Conservation (phyloP, 371 early-diverging fungal genomes). For the Actinomucor elegans region DNA sequence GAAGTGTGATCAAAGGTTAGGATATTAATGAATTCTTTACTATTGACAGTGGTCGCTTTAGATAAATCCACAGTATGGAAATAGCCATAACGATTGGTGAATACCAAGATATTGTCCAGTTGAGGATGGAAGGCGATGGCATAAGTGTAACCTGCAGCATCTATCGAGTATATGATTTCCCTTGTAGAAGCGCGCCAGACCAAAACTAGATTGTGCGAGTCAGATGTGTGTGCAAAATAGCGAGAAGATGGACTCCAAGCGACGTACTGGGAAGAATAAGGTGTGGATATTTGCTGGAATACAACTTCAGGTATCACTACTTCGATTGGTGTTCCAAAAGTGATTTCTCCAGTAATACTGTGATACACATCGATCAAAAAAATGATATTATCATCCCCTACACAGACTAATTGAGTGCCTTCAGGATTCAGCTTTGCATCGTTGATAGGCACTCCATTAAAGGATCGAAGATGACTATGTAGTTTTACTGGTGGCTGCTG, state of each 20-base stretch:
- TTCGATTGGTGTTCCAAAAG: background rate
- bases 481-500: constrained; percentile 2
- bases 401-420: constrained; percentile 47
- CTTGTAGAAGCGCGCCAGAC: constrained; percentile 51
- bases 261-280: constrained; percentile 50
- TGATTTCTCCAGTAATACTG: constrained; percentile 7
- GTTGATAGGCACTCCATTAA: constrained; percentile 47
- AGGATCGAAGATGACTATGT: constrained; percentile 37
- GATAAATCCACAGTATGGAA: constrained; percentile 55
- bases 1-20: constrained; percentile 8
- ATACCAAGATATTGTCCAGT: constrained; percentile 50
- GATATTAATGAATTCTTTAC: background rate
- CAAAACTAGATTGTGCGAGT: constrained; percentile 43
- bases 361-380: constrained; percentile 10
- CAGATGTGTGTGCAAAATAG: constrained; percentile 61
- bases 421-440: constrained; percentile 55
- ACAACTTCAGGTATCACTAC: constrained; percentile 8
- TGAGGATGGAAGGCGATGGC: constrained; percentile 55
- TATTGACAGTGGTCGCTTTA: constrained; percentile 4
- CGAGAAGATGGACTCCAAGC: constrained; percentile 54
- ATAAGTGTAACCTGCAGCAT: constrained; percentile 50
- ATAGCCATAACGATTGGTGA: constrained; percentile 59
- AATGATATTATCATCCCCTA: constrained; percentile 46
- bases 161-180: constrained; percentile 39
- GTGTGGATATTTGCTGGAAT: background rate